Conservation (phyloP, 176 grass and related monocot species). For the Secale cereale region DNA sequence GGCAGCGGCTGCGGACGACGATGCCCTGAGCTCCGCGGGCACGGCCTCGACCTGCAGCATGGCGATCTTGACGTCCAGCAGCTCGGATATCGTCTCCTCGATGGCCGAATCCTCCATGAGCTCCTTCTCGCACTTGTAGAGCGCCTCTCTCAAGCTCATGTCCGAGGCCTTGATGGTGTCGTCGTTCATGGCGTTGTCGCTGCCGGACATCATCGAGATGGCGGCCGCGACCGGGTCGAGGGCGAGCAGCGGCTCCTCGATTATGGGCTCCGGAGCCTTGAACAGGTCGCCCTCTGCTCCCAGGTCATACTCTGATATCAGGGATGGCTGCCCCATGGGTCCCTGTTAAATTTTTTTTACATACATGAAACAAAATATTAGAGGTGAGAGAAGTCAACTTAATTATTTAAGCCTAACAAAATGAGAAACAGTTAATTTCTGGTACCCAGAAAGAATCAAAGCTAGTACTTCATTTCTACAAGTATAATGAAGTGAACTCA, state of each 20-base stretch:
- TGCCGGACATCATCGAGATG: conserved; percentile 68
- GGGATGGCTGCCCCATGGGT: conserved; percentile 46
- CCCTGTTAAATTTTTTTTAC: conserved; percentile 34
- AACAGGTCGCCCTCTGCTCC: conserved; percentile 93
- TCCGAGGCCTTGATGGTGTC: conserved; percentile 46
- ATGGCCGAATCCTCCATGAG: conserved; percentile 77
- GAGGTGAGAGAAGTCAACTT: conserved; percentile 15
- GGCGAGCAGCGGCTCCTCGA: conserved; percentile 52
- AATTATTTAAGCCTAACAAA: background rate
- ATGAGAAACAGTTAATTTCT: no score
- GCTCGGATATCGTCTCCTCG: conserved; percentile 81
- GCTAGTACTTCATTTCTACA: no score
- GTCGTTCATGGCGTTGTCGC: conserved; percentile 39
- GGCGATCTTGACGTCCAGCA: conserved; percentile 82
- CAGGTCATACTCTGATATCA: conserved; percentile 78
- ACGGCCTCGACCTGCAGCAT: conserved; percentile 62
- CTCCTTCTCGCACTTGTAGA: conserved; percentile 85
- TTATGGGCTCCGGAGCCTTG: conserved; percentile 81
- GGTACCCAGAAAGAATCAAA: no score
- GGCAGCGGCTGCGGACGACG: no score
- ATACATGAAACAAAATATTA: background rate
- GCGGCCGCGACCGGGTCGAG: conserved; percentile 59
- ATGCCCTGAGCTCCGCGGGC: background rate
- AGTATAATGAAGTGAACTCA: no score
- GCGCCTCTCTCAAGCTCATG: conserved; percentile 55